A percentile compares a stretch with the other conserved stretches of the same genome.
phyloP scores from a whole-genome alignment of 768 basidiomycete genomes.

The Lactarius psammicola region DNA sequence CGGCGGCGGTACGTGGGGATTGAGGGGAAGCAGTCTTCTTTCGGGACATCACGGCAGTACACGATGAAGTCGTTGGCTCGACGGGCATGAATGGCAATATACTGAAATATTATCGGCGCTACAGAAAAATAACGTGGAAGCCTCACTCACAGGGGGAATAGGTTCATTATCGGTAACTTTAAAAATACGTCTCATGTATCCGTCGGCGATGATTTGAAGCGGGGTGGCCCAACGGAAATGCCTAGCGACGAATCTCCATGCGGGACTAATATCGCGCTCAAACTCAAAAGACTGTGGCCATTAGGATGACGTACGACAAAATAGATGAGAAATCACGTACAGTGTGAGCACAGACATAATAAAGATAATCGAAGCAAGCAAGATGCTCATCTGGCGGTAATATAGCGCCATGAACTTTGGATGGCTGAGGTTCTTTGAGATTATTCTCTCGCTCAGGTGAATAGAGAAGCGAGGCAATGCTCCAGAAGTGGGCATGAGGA shows the following conservation, averaged over 20 bases:
- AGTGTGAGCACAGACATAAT: conserved; percentile 38
- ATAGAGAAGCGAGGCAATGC: conserved; percentile 37
- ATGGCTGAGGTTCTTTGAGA: conserved; percentile 32
- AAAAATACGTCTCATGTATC: conserved; percentile 36
- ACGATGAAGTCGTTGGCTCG: conserved; percentile 23
- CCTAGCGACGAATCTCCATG: conserved; percentile 38
- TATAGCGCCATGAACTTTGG: conserved; percentile 30
- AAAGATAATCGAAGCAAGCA: conserved; percentile 43
- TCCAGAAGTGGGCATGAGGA: conserved; percentile 36
- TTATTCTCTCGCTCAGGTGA: conserved; percentile 35
- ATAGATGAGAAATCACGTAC: conserved; percentile 27
- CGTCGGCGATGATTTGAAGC: conserved; percentile 35
- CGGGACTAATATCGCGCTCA: conserved; percentile 36
- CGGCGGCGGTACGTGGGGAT: conserved; percentile 33
- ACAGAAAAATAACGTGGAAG: neutral
- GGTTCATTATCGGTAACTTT: conserved; percentile 31
- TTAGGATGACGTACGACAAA: conserved; percentile 13
- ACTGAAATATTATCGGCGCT: neutral
- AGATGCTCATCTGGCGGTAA: conserved; percentile 41
- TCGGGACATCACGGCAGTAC: conserved; percentile 36
- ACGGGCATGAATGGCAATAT: conserved; percentile 25
- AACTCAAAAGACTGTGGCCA: conserved; percentile 35
- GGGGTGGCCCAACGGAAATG: conserved; percentile 38
- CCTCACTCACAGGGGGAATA: conserved; percentile 37
- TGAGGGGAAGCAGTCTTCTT: conserved; percentile 42